Evolutionary conservation across 1,284 basidiomycete genomes (phyloP).

Genomic region (Flammula alnicola): DNA sequence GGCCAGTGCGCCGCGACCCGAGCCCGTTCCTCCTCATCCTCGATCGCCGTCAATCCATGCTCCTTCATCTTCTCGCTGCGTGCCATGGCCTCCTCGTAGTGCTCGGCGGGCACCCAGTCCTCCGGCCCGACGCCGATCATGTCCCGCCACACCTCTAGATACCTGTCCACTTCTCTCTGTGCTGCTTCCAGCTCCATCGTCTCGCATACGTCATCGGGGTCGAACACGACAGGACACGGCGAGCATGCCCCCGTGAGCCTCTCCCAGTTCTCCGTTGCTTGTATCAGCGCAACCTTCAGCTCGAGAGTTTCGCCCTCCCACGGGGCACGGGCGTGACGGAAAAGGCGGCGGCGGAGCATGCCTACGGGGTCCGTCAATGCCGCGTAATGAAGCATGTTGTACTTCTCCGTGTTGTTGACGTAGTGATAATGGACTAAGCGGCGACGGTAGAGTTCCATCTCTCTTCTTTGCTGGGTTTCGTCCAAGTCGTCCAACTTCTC

Average conservation of each 20-base stretch:
- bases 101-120: slow-evolving; percentile 44
- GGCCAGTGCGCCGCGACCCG: slow-evolving; percentile 44
- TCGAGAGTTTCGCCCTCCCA: slow-evolving; percentile 53
- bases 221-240: slow-evolving; percentile 53
- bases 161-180: slow-evolving; percentile 36
- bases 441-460: slow-evolving; percentile 37
- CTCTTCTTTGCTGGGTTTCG: slow-evolving; percentile 29
- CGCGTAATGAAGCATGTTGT: slow-evolving; percentile 45
- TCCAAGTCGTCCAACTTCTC: slow-evolving; percentile 39
- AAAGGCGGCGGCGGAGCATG: slow-evolving; percentile 43
- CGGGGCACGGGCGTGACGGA: slow-evolving; percentile 40
- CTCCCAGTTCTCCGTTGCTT: slow-evolving; percentile 44
- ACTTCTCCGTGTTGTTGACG: slow-evolving; percentile 43
- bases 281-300: slow-evolving; percentile 46
- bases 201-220: slow-evolving; percentile 45
- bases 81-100: slow-evolving; percentile 43
- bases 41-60: slow-evolving; percentile 32
- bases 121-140: slow-evolving; percentile 42
- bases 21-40: slow-evolving; percentile 37
- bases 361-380: slow-evolving; percentile 40
- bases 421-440: slow-evolving; percentile 55
- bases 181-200: slow-evolving; percentile 40
- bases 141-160: slow-evolving; percentile 35
- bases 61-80: slow-evolving; percentile 39
- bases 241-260: slow-evolving; percentile 39